These are phyloP conservation scores for bread wheat (Triticum aestivum) DNA, from an alignment of 176 grass and related monocot species.

Conservation along the genomic window IWGSC_CS_RefSeq_v2.1 NC_057797.1:449044250-449044749, in stretches of 20 bases:
- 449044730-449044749: conserved; percentile 17
- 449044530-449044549: conserved; percentile 43
- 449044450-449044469: conserved; percentile 23
- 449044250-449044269: conserved; percentile 30
- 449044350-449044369: conserved; percentile 21
- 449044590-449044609: conserved; percentile 44
- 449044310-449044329: conserved; percentile 13
- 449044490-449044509: conserved; percentile 36
- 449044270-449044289: conserved; percentile 37
- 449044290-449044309: conserved; percentile 36
- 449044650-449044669: conserved; percentile 38
- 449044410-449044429: conserved; percentile 11
- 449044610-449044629: conserved; percentile 31
- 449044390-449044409: conserved; percentile 22
- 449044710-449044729: conserved; percentile 28
- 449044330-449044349: conserved; percentile 5
- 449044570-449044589: conserved; percentile 39
- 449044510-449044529: conserved; percentile 34
- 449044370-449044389: conserved; percentile 31
- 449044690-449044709: conserved; percentile 41
- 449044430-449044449: conserved; percentile 25
- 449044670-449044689: conserved; percentile 36
- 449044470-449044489: conserved; percentile 35
- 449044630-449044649: conserved; percentile 33
- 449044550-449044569: conserved; percentile 40